These are phyloP conservation scores for Botrytis fabae DNA, from an alignment of 2,329 filamentous ascomycete genomes.

Conservation along the genomic window DNA sequence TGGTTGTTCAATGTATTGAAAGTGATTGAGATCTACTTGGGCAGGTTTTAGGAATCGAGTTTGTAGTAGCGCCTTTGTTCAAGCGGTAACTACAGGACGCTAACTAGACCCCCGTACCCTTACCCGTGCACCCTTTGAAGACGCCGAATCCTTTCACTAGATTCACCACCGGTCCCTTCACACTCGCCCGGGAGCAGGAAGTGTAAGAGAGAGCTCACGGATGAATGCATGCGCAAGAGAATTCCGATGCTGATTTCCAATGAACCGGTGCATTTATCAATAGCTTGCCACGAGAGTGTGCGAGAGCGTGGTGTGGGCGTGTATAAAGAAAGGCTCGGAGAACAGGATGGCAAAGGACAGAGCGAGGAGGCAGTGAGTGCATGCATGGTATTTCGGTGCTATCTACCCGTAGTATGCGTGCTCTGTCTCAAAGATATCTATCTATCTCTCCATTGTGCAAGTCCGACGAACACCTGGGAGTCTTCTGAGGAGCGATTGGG, in stretches of 20 bases:
- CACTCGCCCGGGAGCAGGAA: neutral
- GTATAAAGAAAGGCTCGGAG: neutral
- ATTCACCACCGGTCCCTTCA: slow-evolving; percentile 10
- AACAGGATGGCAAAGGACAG: neutral
- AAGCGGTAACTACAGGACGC: slow-evolving; percentile 5
- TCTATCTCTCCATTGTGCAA: neutral
- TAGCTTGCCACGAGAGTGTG: neutral
- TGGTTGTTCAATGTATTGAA: slow-evolving; percentile 11
- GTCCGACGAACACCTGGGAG: neutral
- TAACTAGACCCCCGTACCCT: neutral
- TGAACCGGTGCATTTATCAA: neutral
- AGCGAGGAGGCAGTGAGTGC: neutral
- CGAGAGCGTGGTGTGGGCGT: neutral
- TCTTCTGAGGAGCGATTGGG: neutral
- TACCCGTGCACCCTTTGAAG: neutral
- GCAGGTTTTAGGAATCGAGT: slow-evolving; percentile 7
- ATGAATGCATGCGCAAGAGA: neutral
- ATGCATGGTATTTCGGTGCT: neutral
- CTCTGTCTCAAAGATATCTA: neutral
- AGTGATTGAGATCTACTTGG: slow-evolving; percentile 1
- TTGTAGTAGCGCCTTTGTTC: slow-evolving; percentile 20
- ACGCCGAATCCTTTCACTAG: neutral
- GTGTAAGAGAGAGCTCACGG: neutral
- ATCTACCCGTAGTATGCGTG: neutral
- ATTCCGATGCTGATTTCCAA: neutral